Conservation (phyloP, 2,329 filamentous ascomycete species). For the Alternaria sp. region DNA sequence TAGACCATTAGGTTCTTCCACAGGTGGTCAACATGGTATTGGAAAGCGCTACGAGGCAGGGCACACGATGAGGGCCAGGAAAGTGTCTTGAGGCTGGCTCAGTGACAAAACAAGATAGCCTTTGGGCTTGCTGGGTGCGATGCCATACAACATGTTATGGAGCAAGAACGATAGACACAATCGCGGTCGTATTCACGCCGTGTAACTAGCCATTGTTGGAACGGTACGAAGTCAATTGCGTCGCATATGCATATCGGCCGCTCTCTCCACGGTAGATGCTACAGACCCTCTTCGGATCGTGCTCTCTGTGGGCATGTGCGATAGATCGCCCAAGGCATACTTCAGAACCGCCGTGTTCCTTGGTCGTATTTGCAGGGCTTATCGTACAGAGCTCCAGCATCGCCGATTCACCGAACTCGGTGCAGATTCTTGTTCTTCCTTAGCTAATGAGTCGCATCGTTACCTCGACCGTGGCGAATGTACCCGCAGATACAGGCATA, state of each 20-base stretch:
- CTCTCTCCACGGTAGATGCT: not conserved
- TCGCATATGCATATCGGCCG: not conserved
- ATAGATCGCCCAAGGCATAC: not conserved
- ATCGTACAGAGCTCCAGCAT: not conserved
- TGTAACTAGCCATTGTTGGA: not conserved
- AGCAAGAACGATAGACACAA: not conserved
- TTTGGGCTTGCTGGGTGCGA: not conserved
- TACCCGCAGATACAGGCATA: constrained; percentile 98
- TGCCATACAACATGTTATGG: not conserved
- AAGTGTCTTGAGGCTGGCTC: not conserved
- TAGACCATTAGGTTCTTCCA: not conserved
- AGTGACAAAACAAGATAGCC: not conserved
- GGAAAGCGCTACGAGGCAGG: not conserved
- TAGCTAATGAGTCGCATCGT: constrained; percentile 34
- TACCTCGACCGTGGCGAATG: constrained; percentile 75
- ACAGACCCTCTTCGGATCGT: not conserved
- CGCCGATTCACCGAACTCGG: not conserved
- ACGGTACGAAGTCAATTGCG: not conserved
- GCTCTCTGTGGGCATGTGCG: not conserved
- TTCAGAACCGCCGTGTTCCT: not conserved
- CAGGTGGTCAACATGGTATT: not conserved
- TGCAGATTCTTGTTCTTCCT: not conserved
- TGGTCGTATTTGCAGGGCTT: not conserved
- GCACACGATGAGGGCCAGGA: not conserved
- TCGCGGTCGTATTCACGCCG: not conserved